Evolutionary conservation across 2,329 filamentous ascomycete species (phyloP), one percentile per base, ranked within the genome.

Genomic region (Diplodia scrobiculata): DNA sequence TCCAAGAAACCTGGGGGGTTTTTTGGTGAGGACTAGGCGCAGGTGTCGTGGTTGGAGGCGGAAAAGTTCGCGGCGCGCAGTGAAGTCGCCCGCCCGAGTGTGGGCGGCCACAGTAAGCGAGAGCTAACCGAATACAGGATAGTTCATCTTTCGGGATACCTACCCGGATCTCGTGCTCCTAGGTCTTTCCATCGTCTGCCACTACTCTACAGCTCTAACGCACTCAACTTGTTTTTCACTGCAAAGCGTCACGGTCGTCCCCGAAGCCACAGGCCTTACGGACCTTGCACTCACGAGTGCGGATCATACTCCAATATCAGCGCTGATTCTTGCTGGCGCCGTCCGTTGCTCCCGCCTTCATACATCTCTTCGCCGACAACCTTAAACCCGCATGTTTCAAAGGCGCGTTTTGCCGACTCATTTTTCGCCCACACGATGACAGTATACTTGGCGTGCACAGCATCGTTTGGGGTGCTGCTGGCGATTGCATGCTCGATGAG

Each of bases 1-100:
- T 82, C 81, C 81, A 82, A 80, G 76, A 80, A 75, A 73, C 58
- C 68, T 58, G 69, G 67, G 63, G 55, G 71, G 36, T 54, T 58
- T 62, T 62, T 66, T 59, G 64, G 64, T 66, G 64, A 52, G 64
- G 64, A 59, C 41, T 66, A 53, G 65, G 65, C 65, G 65, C 55
- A 66, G 45, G 32, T 52, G 55, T 66, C 55, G 55, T 62, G 27
- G 47, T 38, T 66, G 36, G 58, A 62, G 51, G 34, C 59, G 65
- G 45, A 63, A 51, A 63, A 66, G 55, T 66, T 62, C 48, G 65
- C 25, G 17, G 41, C 48, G 36, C 63, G 14, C 48, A 32, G 13
- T 58, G 27, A 58, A 50, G 41, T 66, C 21, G 64, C 48, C 50
- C 5, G 36, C 52, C 25, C 34, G 29, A 59, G 64, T 59, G 64